Base-by-base conservation (phyloP, 306 rosid genomes). In the Trifolium dubium region DNA sequence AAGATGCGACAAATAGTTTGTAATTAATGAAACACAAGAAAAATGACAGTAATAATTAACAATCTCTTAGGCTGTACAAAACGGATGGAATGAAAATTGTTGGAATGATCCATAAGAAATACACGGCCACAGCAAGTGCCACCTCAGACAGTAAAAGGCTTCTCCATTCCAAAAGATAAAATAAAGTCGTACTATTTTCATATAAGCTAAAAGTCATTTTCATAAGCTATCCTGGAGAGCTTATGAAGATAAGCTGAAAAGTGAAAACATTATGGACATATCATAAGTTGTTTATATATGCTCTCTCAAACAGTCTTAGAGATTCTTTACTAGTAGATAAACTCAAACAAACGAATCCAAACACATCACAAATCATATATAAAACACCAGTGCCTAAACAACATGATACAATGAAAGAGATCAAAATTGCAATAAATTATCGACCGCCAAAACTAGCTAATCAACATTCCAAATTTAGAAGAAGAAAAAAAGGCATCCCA, bases 391-490 rank as follows among this genome's bases (percentile, higher is more conserved):
- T 54, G 32, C 19, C 32, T 54, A 18, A 14, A 9, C 31, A 17
- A 30, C 2, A 23, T 29, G 54, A 53, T 68, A 64, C 43, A 64
- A 60, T n/a, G 5, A 65, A 51, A 30, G 59, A 23, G 30, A 67
- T 80, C 67, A 29, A 44, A 59, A 51, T 13, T 30, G 10, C 15
- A 64, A 66, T 10, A 70, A 71, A 23, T 39, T 37, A 69, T 31
- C 29, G 5, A 64, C 14, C 41, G 40, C 14, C 46, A 66, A 37
- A 35, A 18, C 44, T 31, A 67, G 11, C 44, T 4, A 29, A 76
- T 61, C 55, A 37, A 58, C 40, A 37, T 60, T 40, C 56, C 30
- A 79, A 72, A 76, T 71, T 44, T 2, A n/a, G 74, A 14, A 55
- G 5, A 3, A 1, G 3, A 43, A 43, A 14, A 58, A 72, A 51